Base-by-base conservation (phyloP, 805 yeast species). In the Maudiozyma saulgeensis region DNA sequence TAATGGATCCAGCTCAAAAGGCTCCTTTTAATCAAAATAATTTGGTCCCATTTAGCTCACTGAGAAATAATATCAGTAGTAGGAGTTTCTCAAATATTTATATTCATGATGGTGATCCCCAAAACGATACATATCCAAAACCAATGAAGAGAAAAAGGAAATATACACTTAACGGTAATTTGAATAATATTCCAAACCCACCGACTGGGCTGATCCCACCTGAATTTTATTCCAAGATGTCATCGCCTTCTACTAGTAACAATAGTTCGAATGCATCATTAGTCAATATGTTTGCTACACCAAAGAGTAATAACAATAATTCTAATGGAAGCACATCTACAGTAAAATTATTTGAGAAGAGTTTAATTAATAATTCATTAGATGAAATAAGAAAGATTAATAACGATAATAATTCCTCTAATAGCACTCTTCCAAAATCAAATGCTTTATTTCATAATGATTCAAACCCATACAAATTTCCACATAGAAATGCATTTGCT, bases 31-130 rank as follows among this genome's bases (percentile, higher is more conserved):
- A 45, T 11, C 53, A 51, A 18, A 45, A 38, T 19, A 13, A 13
- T 9, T 26, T 26, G 3, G 12, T 6, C 13, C 13, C 40, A 12
- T 7, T 12, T 15, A 19, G 18, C 15, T 26, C 28, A 12, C 21
- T 21, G n/a, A 31, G 23, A 9, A 21, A 34, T 16, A 16, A 19
- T 16, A 37, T 13, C 3, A 44, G 18, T 15, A 40, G 41, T 34
- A 44, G 47, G 18, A 53, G 58, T 46, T 54, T 57, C 25, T 53
- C 65, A 12, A 66, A 66, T 49, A 64, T 66, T n/a, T 59, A 64
- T 49, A 55, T 63, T 16, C 67, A 64, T 49, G 69, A 66, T 44
- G 69, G 69, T 25, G 61, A 64, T 34, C 62, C 61, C 44, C 54
- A 53, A 15, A 62, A 56, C 16, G 28, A 42, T 13, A 8, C 23